Base-by-base conservation (phyloP, 176 grass and related monocot species). In the Triticum turgidum region DNA sequence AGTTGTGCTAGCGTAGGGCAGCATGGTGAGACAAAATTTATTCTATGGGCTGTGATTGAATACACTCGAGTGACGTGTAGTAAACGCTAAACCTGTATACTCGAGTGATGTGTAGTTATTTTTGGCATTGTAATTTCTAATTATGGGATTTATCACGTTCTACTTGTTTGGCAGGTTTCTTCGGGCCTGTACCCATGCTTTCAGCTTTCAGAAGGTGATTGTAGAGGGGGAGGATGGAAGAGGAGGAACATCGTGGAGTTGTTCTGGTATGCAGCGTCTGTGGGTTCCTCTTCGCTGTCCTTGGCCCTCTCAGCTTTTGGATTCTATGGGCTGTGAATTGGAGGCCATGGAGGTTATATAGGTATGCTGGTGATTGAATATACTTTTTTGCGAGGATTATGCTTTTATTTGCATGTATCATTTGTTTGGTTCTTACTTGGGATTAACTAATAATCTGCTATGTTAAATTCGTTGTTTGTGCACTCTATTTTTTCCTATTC, bases 301-400 rank as follows among this genome's bases (percentile, higher is more conserved):
- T 97, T 83, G 87, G 91, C 86, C 89, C 92, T 89, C 87, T 99
- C 83, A 99, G 97, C 83, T 94, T 99, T 82, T 94, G 97, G 92
- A 59, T 99, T 85, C 87, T 99, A 58, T 94, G 97, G 97, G 89
- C 94, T 73, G 92, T 99, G 68, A 99, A 99, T 86, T 99, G 97
- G 97, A 91, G 97, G 86, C 97, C 97, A 27, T 99, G 97, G 97
- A 93, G 97, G 87, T 84, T 99, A 88, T 99, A 96, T 78, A 96
- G 97, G 97, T 96, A 84, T 25, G 74, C 9, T 75, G 45, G 15
- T 68, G 20, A 68, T 59, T 76, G 11, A 12, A 17, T 37, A 47
- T 89, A 47, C 29, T 14, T 35, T 8, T 76, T 76, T 52, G 49
- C 29, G 24, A 76, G 13, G 44, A 52, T 44, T 52, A 32, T 76